These are phyloP conservation scores for Sphaceloma murrayae DNA, from an alignment of 2,329 filamentous ascomycete genomes.

Conservation along the genomic window DNA sequence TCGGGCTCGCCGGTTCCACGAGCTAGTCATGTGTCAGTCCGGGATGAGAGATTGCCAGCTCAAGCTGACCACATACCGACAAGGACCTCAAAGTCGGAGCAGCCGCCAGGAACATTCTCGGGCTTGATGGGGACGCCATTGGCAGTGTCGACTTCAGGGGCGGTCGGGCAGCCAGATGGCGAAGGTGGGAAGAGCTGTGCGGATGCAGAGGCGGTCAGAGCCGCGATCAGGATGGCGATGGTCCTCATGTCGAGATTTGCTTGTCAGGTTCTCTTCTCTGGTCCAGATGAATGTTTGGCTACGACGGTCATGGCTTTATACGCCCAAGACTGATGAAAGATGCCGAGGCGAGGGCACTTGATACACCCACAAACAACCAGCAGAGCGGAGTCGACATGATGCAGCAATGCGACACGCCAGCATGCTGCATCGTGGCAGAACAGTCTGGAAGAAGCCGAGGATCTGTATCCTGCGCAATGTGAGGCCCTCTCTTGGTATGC, in stretches of 20 bases:
- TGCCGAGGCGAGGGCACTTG: conserved; percentile 1
- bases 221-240: conserved; percentile 1
- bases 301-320: too few relatives aligned
- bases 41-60: too few relatives aligned
- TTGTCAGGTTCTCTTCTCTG: background rate
- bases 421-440: background rate
- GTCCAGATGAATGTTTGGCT: too few relatives aligned
- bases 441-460: conserved; percentile 4
- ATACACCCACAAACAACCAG: background rate
- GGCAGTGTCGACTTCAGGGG: conserved; percentile 7
- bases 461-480: too few relatives aligned
- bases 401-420: background rate
- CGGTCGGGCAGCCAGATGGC: conserved; percentile 1
- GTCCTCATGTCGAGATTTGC: background rate
- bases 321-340: background rate
- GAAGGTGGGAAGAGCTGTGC: conserved; percentile 7
- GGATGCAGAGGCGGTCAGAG: conserved; percentile 6
- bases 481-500: too few relatives aligned
- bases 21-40: background rate
- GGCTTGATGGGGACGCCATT: conserved; percentile 8
- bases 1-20: conserved; percentile 13
- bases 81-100: conserved; percentile 9
- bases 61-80: conserved; percentile 8
- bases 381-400: conserved; percentile 1
- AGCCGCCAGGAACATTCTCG: conserved; percentile 1